Percentiles rank a stretch among this genome's conserved stretches.
phyloP scores from a whole-genome alignment of 139 green algal genomes.

The Tetradesmus lagerheimii region DNA sequence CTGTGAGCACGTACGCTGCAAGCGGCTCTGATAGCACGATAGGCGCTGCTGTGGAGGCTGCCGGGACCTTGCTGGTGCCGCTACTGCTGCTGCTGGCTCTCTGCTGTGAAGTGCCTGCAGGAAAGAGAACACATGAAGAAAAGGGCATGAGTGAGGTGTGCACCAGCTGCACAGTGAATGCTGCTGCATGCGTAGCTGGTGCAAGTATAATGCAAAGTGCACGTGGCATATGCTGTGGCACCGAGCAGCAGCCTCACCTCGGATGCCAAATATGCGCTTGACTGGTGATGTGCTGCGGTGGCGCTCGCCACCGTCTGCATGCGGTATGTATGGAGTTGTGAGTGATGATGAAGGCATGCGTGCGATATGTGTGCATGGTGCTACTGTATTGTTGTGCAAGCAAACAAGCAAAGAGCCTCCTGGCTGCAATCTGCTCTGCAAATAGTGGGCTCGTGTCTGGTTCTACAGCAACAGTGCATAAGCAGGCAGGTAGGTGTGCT shows the following conservation, averaged over 20 bases:
- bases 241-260: not conserved
- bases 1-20: slow-evolving; percentile 29
- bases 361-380: not conserved
- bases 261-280: not conserved
- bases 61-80: not conserved
- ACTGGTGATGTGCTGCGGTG: not conserved
- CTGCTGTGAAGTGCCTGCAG: not conserved
- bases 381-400: not conserved
- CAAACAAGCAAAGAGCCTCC: no score
- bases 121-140: not conserved
- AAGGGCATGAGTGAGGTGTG: not conserved
- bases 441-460: no score
- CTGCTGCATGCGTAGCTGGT: not conserved
- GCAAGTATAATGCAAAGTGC: no score
- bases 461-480: no score
- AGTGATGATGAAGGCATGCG: not conserved
- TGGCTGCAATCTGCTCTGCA: not conserved
- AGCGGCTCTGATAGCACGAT: slow-evolving; percentile 33
- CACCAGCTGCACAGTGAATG: not conserved
- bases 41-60: not conserved
- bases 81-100: not conserved
- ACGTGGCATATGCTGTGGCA: no score
- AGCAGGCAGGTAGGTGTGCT: not conserved
- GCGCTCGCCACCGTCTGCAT: not conserved
- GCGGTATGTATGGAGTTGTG: not conserved